Base-by-base conservation (phyloP, 805 yeast species). In the Metschnikowia henanensis region DNA sequence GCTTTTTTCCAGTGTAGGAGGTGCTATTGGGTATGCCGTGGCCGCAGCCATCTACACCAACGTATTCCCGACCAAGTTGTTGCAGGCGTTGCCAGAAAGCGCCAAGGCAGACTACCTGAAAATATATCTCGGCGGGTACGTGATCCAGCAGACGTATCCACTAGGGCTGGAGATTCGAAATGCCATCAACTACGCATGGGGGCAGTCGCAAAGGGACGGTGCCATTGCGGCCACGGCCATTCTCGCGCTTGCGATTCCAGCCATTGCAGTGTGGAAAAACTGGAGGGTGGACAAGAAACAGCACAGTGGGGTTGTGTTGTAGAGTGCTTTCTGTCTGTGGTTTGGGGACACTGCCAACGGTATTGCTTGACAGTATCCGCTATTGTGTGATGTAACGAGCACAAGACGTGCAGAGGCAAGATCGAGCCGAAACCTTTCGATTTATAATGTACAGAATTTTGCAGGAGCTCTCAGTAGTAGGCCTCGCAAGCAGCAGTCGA, bases 211-310 rank as follows among this genome's bases (percentile, higher is more conserved):
- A 45, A 56, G 41, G 39, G 25, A 46, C 36, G 56, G 58, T 21
- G 41, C 55, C 19, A 53, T 56, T 31, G 60, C 64, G 9, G 55
- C 61, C 25, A 49, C 57, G 10, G 49, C 55, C 49, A 45, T 57
- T 25, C 42, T 60, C 44, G 58, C 49, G 12, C 32, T 53, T 15
- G 57, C 45, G 4, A 18, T 58, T 42, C 62, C 62, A 17, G 43
- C 57, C 6, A 52, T 61, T 36, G 46, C 41, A 2, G 36, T 57
- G n/a, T 59, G 63, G 64, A 60, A 56, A 45, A 58, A 61, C 49
- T 55, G 42, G 46, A 50, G 50, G n/a, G 59, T 56, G 18, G 58
- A 58, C 33, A 37, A 26, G 17, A 51, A 34, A 17, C 41, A 38
- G 25, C 34, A 22, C 41, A 38, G 34, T 21, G 41, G 41, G 9